Percentiles rank a stretch among this genome's conserved stretches.
Evolutionary conservation across 2,329 filamentous ascomycete species (phyloP).

Genomic region (Penicillium sp.): DNA sequence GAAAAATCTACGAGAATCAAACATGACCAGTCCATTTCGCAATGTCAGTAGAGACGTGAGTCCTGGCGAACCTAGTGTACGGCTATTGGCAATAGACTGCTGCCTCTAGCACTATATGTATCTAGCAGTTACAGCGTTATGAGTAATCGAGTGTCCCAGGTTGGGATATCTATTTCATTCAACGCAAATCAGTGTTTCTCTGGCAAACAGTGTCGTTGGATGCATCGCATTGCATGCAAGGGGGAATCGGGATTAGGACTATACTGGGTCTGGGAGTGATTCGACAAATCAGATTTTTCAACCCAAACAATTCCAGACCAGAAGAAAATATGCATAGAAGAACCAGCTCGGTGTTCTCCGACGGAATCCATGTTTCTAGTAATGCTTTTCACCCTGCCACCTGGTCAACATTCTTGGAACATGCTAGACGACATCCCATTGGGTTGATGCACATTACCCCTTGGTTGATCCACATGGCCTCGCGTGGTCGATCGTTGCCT

Average conservation of each 20-base stretch:
- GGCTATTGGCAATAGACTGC: slow-evolving; percentile 13
- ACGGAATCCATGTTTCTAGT: background rate
- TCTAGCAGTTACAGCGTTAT: background rate
- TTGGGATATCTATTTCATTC: background rate
- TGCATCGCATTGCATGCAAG: slow-evolving; percentile 15
- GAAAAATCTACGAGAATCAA: slow-evolving; percentile 4
- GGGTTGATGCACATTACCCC: slow-evolving; percentile 1
- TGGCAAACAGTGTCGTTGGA: slow-evolving; percentile 1
- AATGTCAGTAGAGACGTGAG: background rate
- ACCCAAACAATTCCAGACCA: background rate
- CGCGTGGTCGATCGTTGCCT: slow-evolving; percentile 4
- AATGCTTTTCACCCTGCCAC: background rate
- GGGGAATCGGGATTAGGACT: slow-evolving; percentile 6
- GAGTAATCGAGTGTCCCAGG: background rate
- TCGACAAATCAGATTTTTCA: background rate
- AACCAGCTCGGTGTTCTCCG: background rate
- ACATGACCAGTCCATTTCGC: background rate
- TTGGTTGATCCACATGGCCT: slow-evolving; percentile 8
- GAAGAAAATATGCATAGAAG: background rate
- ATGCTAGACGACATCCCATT: slow-evolving; percentile 7
- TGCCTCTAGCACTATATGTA: background rate
- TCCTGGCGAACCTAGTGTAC: background rate
- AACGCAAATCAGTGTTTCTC: background rate
- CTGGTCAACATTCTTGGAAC: slow-evolving; percentile 3
- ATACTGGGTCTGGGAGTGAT: background rate